Conservation (phyloP, 164 flowering plant genomes). For the Stephania cephalantha region DNA sequence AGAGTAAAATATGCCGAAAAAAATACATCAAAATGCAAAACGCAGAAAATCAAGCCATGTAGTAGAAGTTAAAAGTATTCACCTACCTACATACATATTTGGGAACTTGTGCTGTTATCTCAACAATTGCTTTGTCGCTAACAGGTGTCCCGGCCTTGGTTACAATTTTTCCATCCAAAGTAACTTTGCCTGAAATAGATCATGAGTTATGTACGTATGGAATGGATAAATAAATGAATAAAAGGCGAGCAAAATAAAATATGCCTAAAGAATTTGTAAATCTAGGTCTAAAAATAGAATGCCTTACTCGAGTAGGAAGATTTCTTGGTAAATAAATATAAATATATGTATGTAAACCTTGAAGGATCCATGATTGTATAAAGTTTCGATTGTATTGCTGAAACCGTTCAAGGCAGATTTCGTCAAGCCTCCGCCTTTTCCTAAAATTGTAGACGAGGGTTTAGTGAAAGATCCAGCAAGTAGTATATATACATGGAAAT, state of each 20-base stretch:
- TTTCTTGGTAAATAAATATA: too few species aligned
- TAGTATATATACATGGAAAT: background rate
- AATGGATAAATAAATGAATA: background rate
- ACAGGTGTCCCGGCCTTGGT: slow-evolving; percentile 84
- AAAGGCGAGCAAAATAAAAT: too few species aligned
- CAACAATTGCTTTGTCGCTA: slow-evolving; percentile 63
- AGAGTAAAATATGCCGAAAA: background rate
- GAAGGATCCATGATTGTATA: slow-evolving; percentile 95
- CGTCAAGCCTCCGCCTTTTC: slow-evolving; percentile 78
- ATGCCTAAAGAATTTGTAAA: too few species aligned
- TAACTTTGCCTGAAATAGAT: slow-evolving; percentile 69
- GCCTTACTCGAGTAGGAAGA: too few species aligned
- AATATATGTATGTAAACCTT: too few species aligned
- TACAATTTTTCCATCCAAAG: slow-evolving; percentile 78
- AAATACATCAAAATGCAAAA: too few species aligned
- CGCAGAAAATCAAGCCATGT: too few species aligned
- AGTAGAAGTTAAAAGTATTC: slow-evolving; percentile 35
- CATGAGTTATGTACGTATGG: slow-evolving; percentile 1
- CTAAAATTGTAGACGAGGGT: slow-evolving; percentile 30
- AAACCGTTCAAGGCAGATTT: slow-evolving; percentile 76
- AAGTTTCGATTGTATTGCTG: slow-evolving; percentile 80
- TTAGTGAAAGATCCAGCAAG: background rate
- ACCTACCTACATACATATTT: slow-evolving; percentile 99
- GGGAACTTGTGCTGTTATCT: slow-evolving; percentile 86
- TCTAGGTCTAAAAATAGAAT: background rate